Evolutionary conservation across 495 filamentous ascomycete genomes (phyloP), one percentile per base, ranked within the genome.

Genomic region (Penicillium coffeae): DNA sequence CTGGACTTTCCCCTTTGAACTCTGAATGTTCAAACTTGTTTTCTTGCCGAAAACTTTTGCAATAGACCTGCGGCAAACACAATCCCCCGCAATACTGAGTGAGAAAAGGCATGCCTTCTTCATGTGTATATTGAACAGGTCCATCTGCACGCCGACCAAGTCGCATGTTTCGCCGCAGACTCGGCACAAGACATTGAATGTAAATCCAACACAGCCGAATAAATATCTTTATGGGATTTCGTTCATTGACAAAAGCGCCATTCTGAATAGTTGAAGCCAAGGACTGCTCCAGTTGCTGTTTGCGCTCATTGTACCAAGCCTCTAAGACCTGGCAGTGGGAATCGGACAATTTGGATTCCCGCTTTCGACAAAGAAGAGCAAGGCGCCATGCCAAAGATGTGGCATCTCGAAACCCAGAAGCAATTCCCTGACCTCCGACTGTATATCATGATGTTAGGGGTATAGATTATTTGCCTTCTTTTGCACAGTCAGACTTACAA

Each of bases 351-450:
- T 33, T 55, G 19, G 12, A 30, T 21, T 2, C 54, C 45, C 20
- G 55, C n/a, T n/a, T n/a, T 57, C 15, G 73, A 54, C 12, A 77
- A 21, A 42, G 40, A 15, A 54, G 40, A 3, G 64, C 65, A 1
- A 81, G 63, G 8, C 78, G 71, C 77, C 77, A 80, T 4, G 69
- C 69, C 2, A 80, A 51, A 2, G 63, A 55, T 6, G 49, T 36
- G 15, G 63, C 63, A 30, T 68, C 63, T 21, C 60, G 70, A 33
- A 64, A 64, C 18, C 77, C 75, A 14, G 66, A 73, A n/a, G 72
- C 69, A 33, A 79, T 77, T 3, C 76, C 77, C 50, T 80, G 77
- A 0, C 77, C 77, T 1, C 71, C 78, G 46, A 81, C 65, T 70
- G 33, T 16, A 25, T 12, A 8, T 1, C 1, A 35, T 12, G 6